A percentile compares a stretch with the other conserved stretches of the same genome.
These are phyloP conservation scores for Metschnikowia bowlesiae DNA, from an alignment of 805 yeast genomes.

Conservation along the genomic window DNA sequence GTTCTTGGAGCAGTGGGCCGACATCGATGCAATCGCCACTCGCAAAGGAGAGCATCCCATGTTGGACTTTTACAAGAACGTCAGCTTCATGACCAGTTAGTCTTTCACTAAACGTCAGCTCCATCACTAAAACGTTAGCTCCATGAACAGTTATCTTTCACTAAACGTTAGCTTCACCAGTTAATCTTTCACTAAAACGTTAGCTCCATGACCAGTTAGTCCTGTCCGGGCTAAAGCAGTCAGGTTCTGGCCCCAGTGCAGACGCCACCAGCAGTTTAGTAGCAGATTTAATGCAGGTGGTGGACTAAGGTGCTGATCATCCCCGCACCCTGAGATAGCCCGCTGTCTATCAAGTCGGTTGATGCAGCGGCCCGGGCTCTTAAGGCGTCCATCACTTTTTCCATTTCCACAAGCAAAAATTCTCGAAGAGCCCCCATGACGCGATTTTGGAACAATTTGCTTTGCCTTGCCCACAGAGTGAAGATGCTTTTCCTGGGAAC, in stretches of 20 bases:
- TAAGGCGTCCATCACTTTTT: neutral
- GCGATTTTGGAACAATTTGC: neutral
- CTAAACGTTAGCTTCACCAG: conserved; percentile 61
- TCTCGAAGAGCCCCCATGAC: neutral
- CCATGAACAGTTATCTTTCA: conserved; percentile 51
- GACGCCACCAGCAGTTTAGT: too few relatives aligned
- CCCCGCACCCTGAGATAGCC: neutral
- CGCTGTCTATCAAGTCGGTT: neutral
- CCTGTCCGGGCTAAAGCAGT: too few relatives aligned
- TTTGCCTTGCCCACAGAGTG: neutral
- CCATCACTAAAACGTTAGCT: too few relatives aligned
- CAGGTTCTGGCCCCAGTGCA: too few relatives aligned
- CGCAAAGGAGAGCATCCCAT: conserved; percentile 80
- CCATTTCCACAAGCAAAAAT: neutral
- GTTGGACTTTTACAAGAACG: conserved; percentile 72
- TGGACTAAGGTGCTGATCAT: neutral
- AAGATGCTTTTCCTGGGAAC: neutral
- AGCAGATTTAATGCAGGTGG: neutral
- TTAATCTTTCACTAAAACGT: neutral
- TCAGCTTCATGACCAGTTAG: conserved; percentile 54
- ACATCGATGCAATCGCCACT: conserved; percentile 60
- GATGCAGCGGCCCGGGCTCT: neutral
- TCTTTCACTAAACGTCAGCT: too few relatives aligned
- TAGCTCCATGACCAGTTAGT: too few relatives aligned
- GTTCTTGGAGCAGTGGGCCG: conserved; percentile 69